A percentile compares a stretch with the other conserved stretches of the same genome.
These are phyloP conservation scores for Gracilaria domingensis DNA, from an alignment of 23 red algal species.

Conservation along the genomic window DNA sequence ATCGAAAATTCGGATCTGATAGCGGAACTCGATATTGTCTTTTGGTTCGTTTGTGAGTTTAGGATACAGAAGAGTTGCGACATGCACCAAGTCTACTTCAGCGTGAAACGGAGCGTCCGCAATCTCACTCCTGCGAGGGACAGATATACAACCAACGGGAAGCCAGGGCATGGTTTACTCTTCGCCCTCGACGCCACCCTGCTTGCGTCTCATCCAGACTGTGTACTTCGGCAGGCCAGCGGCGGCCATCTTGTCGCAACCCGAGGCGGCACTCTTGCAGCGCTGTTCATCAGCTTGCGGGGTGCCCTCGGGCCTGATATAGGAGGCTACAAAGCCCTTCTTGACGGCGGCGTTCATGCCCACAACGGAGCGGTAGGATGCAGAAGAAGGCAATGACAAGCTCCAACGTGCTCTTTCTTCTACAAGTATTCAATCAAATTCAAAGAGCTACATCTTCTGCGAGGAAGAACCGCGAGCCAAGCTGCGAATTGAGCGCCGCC, in stretches of 20 bases:
- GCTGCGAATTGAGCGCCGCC: too few species aligned
- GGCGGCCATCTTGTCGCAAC: conserved; percentile 77
- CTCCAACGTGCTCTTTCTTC: too few species aligned
- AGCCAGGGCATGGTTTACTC: conserved; percentile 70
- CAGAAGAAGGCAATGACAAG: too few species aligned
- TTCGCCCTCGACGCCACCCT: conserved; percentile 49
- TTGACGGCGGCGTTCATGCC: conserved; percentile 11
- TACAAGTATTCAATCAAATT: too few species aligned
- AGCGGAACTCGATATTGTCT: conserved; percentile 75
- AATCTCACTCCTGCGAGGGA: conserved; percentile 68
- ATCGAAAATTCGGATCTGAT: conserved; percentile 75
- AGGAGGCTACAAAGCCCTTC: conserved; percentile 52
- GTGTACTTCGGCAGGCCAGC: conserved; percentile 85
- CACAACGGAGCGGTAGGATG: neutral
- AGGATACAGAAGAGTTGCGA: conserved; percentile 77
- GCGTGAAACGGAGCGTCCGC: conserved; percentile 65
- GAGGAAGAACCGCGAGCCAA: too few species aligned
- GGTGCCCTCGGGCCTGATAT: conserved; percentile 24
- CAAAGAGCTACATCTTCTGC: too few species aligned
- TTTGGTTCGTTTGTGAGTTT: conserved; percentile 64
- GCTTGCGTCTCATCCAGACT: conserved; percentile 72
- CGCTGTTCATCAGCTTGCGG: conserved; percentile 52
- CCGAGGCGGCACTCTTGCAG: conserved; percentile 50
- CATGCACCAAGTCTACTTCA: conserved; percentile 73
- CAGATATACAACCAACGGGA: conserved; percentile 75